phyloP scores from a whole-genome alignment of 2,329 filamentous ascomycete genomes.

The Capronia epimyces region DNA sequence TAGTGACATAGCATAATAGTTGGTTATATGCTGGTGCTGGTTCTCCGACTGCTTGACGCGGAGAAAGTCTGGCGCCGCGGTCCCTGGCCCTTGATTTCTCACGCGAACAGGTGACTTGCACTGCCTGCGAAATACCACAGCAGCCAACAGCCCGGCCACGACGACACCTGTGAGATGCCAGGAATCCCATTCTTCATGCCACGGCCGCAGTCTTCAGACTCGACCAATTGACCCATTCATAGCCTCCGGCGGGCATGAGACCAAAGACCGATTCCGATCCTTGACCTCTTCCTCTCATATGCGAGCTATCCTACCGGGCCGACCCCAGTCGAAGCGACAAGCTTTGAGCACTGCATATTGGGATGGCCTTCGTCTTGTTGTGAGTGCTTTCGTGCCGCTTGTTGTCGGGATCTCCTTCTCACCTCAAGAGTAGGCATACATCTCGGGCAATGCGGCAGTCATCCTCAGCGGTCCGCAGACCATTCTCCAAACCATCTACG shows the following conservation, averaged over 20 bases:
- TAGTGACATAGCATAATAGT: neutral
- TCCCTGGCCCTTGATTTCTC: too few species aligned
- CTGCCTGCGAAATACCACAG: too few species aligned
- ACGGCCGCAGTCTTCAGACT: too few species aligned
- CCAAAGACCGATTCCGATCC: constrained; percentile 20
- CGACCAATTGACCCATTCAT: too few species aligned
- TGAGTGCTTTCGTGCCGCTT: constrained; percentile 40
- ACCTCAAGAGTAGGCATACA: constrained; percentile 61
- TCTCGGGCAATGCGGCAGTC: constrained; percentile 80
- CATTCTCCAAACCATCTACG: constrained; percentile 85
- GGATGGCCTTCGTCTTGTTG: constrained; percentile 66
- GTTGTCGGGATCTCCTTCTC: constrained; percentile 1
- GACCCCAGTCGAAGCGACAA: constrained; percentile 71
- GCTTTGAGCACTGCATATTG: constrained; percentile 69
- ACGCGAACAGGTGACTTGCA: too few species aligned
- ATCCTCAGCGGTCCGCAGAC: constrained; percentile 69
- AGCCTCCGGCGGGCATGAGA: constrained; percentile 10
- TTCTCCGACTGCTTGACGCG: neutral
- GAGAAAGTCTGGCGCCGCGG: neutral
- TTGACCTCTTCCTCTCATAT: constrained; percentile 48
- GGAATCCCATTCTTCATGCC: too few species aligned
- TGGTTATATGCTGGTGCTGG: neutral
- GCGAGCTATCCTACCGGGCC: constrained; percentile 73
- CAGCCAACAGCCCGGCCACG: too few species aligned
- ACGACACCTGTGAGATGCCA: too few species aligned